Base-by-base conservation (phyloP, 2,329 filamentous ascomycete species). In the Lachnellula hyalina region DNA sequence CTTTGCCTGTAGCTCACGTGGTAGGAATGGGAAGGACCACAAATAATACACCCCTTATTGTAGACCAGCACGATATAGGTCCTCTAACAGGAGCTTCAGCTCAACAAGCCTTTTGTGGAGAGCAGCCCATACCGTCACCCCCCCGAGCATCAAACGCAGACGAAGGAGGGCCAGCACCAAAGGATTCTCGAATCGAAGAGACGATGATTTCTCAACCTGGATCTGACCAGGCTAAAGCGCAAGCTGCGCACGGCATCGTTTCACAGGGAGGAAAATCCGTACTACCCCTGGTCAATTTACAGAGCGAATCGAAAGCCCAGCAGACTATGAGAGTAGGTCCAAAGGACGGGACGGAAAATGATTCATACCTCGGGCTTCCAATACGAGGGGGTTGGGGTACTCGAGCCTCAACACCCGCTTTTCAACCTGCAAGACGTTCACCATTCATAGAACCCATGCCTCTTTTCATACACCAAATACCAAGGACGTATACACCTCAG, bases 1-100 rank as follows among this genome's bases (percentile, higher is more conserved):
- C 59, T 28, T 36, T 63, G 35, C 63, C 62, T 17, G 19, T 63
- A 5, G 41, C 52, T 38, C 36, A 11, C 6, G 25, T 36, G 2
- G 7, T 9, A 41, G 28, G 52, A 19, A 35, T 19, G 17, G 15
- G 54, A 25, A 41, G 23, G 23, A 14, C 21, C 25, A 14, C 14
- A 36, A 34, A 45, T 21, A 47, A 21, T 4, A 14, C 19, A 12
- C 7, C 4, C 9, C 17, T 12, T 38, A 11, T 40, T 6, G 19
- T 19, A 12, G 28, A 40, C 14, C 19, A 32, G 17, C 38, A 36
- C 36, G 11, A 40, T 49, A 23, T 11, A 38, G 19, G 17, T 19
- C 34, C 12, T 36, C 14, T 25, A n/a, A 8, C 6, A 19, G n/a
- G 17, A 32, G 36, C 25, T 19, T 44, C 45, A 14, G 11, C 41